Base-by-base conservation (phyloP, 805 yeast genomes). In the Cyberlindnera euphorbiae region DNA sequence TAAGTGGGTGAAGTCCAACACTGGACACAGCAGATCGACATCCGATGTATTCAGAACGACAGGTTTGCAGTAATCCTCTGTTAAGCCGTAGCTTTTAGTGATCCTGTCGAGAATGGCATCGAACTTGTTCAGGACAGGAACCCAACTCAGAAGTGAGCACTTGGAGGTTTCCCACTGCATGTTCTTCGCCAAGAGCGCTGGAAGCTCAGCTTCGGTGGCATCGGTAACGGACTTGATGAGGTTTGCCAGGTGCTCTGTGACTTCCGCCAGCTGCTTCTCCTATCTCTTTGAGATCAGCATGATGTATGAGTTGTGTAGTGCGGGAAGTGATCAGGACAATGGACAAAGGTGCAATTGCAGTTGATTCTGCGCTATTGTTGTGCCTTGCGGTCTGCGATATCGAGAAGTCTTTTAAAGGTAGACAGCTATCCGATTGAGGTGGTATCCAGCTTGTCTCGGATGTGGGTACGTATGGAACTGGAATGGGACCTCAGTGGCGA, bases 121-220 rank as follows among this genome's bases (percentile, higher is more conserved):
- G 52, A 89, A 76, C 48, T 80, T 67, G 56, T 87, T 82, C 48
- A 90, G 64, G 1, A 85, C 76, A 0, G 81, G 72, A 19, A 84
- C 73, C 93, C 95, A 89, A 41, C 79, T 79, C 42, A 71, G 71
- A 23, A 90, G 59, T 47, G 85, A 82, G 25, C 82, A 84, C 42
- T 77, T 66, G 8, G 86, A 80, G 17, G 79, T 62, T 21, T 71
- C 71, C 87, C 87, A 79, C 13, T 49, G 53, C 41, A 66, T 48
- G 41, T 72, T 63, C 3, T 42, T 43, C 11, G 52, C 52, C 34
- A 77, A 52, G 28, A 59, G 50, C 4, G 43, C 40, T 2, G 78
- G 63, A 31, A 80, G 65, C 10, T 64, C 66, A 10, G 52, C 50
- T 7, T 59, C 55, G 4, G 63, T 44, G 37, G 73, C 63, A 6